Evolutionary conservation across 2,329 filamentous ascomycete species (phyloP), one percentile per base, ranked within the genome.

Genomic region (Trichophyton mentagrophytes): DNA sequence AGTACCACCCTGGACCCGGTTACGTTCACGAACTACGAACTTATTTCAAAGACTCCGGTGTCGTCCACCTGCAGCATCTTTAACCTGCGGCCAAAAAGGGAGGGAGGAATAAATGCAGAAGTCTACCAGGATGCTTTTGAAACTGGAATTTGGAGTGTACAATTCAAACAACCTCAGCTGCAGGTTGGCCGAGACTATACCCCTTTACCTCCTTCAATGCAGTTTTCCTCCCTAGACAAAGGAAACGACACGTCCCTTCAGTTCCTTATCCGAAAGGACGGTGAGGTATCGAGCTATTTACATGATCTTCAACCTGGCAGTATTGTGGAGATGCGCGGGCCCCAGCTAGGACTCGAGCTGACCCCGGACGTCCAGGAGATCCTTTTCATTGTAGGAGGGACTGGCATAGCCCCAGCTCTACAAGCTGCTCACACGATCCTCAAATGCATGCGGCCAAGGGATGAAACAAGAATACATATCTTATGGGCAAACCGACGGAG

Each of bases 171-270:
- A 75, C 93, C 93, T 1, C 86, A 96, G 71, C 76, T 97, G 61
- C 91, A 96, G 74, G 95, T 99, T 67, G 89, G 89, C 49, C 79
- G 93, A 64, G 85, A 90, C 61, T 99, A 99, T 74, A 97, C 93
- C 3, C 90, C 92, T 0, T 77, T 99, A 0, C 92, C 90, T 0
- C 80, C 84, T 0, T 1, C 36, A 13, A 68, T 72, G 1, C 57
- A 49, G 33, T 38, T 38, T 9, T 17, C 9, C 17, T 20, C 36
- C 13, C 40, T 20, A 13, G 40, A 38, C 22, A 27, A 71, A 69
- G 3, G 62, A 65, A 42, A 67, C 64, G 65, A 71, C 38, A 74
- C 78, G 46, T 71, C 76, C 1, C 68, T 96, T 60, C 79, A 87
- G 7, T 85, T 97, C 63, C 80, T 95, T 63, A 85, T 97, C 59